Evolutionary conservation across 805 yeast genomes (phyloP), one percentile per base, ranked within the genome.

Genomic region (Yarrowia sp.): DNA sequence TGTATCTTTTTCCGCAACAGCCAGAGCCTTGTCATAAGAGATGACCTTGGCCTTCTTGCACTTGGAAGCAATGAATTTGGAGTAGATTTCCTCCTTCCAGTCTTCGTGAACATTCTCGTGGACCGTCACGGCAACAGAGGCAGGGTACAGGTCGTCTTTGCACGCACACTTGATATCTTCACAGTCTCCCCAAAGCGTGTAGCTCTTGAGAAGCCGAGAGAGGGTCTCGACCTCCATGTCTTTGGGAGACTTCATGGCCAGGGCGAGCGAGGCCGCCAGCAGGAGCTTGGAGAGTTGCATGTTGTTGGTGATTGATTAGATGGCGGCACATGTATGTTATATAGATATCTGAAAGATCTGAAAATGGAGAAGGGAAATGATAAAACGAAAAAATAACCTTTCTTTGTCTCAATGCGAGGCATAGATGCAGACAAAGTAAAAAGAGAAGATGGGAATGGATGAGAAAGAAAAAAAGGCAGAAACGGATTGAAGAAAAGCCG

Each of bases 111-210:
- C 51, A 17, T 58, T 58, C 3, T 21, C 41, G 0, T 22, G 5
- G 12, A 58, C 51, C 16, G 63, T 58, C 8, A 65, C 66, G 14
- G 72, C 74, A 0, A 75, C 76, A 1, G 77, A 68, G 8, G 72
- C 74, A 2, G 75, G 70, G 46, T 65, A 75, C 22, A 67, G 65
- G 5, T 66, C 24, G 64, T 68, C 67, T 9, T 63, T 52, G 65
- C 79, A 76, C 9, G 72, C 70, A 56, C 78, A 75, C n/a, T 52
- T 66, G 54, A 66, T 51, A 49, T 72, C 76, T 17, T 67, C 65
- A 14, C 68, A 48, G 32, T 46, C 40, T 26, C 71, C 61, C 61
- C 61, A 54, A 1, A 38, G 44, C 17, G 61, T n/a, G 46, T 36
- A 38, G 19, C 26, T 36, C 35, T 54, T 54, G 46, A 38, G 24